phyloP scores from a whole-genome alignment of 2,329 filamentous ascomycete species.

The Hortaea sp. region DNA sequence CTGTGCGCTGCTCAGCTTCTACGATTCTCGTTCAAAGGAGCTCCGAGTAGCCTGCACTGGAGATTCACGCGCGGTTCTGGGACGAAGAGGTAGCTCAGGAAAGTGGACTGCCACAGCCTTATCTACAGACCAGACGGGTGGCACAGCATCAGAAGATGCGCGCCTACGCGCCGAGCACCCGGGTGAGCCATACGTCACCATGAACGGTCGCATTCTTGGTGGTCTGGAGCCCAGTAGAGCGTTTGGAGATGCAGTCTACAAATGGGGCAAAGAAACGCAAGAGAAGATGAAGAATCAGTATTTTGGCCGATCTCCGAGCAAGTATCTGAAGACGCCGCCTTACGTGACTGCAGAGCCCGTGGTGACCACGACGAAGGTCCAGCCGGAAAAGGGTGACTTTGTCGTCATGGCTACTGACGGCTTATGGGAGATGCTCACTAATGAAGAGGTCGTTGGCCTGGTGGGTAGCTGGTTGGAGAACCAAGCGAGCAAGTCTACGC shows the following conservation, averaged over 20 bases:
- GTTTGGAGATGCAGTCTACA: conserved; percentile 94
- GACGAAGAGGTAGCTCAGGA: conserved; percentile 63
- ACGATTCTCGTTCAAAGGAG: conserved; percentile 77
- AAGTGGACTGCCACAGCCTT: conserved; percentile 90
- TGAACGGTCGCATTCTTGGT: conserved; percentile 82
- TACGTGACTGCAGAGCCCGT: conserved; percentile 96
- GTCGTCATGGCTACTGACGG: conserved; percentile 94
- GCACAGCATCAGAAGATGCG: conserved; percentile 72
- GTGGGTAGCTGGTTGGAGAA: conserved; percentile 95
- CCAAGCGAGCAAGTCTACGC: conserved; percentile 40
- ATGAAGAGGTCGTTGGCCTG: conserved; percentile 92
- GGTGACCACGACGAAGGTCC: conserved; percentile 83
- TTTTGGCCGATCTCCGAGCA: conserved; percentile 71
- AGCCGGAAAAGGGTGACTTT: conserved; percentile 86
- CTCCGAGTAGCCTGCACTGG: conserved; percentile 92
- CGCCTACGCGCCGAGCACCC: conserved; percentile 81
- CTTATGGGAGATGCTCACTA: conserved; percentile 97
- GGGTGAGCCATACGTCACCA: conserved; percentile 75
- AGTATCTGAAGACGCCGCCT: conserved; percentile 76
- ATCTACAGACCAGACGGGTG: conserved; percentile 88
- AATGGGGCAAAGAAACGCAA: conserved; percentile 82
- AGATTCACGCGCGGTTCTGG: conserved; percentile 82
- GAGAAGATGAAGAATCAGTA: conserved; percentile 73
- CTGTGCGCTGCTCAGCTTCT: conserved; percentile 91
- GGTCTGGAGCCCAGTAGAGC: conserved; percentile 86